A percentile compares a stretch with the other conserved stretches of the same genome.
Evolutionary conservation across 768 basidiomycete genomes (phyloP).

Genomic region (Rossbeevera mucosa): DNA sequence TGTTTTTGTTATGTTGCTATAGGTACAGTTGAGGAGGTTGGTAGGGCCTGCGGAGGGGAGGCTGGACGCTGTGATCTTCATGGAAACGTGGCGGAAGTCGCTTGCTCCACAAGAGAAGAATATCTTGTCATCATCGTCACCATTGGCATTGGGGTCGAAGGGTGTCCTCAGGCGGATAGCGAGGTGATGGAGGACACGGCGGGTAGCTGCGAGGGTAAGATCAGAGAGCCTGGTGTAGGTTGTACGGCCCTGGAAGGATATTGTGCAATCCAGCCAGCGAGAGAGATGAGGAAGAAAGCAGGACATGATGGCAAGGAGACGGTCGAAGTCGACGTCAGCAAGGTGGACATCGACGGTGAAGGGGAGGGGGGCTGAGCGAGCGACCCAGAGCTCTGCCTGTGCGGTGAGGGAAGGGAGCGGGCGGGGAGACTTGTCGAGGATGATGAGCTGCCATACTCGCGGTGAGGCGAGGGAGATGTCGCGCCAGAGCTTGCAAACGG

Average conservation of each 20-base stretch:
- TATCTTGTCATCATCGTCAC: constrained; percentile 18
- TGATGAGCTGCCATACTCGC: constrained; percentile 55
- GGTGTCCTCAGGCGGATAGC: constrained; percentile 21
- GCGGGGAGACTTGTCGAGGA: constrained; percentile 42
- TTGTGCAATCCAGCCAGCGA: constrained; percentile 54
- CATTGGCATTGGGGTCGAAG: constrained; percentile 17
- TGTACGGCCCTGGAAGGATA: constrained; percentile 35
- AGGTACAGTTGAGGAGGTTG: constrained; percentile 50
- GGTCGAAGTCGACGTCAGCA: constrained; percentile 43
- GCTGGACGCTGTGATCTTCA: constrained; percentile 47
- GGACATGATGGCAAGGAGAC: constrained; percentile 58
- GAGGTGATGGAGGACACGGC: constrained; percentile 28
- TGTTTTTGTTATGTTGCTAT: constrained; percentile 55
- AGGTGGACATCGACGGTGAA: constrained; percentile 53
- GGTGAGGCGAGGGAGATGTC: constrained; percentile 51
- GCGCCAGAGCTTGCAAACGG: constrained; percentile 59
- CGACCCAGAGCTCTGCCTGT: constrained; percentile 52
- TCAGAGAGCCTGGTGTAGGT: constrained; percentile 28
- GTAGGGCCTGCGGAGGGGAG: constrained; percentile 46
- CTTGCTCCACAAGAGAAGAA: constrained; percentile 32
- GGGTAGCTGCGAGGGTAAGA: constrained; percentile 16
- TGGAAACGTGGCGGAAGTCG: constrained; percentile 36
- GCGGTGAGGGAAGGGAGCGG: constrained; percentile 36
- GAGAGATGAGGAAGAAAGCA: constrained; percentile 52
- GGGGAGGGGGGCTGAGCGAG: constrained; percentile 48